These are phyloP conservation scores for Schizochytrium sp. DNA, from an alignment of 108 stramenopile genomes.

Conservation along the genomic window DNA sequence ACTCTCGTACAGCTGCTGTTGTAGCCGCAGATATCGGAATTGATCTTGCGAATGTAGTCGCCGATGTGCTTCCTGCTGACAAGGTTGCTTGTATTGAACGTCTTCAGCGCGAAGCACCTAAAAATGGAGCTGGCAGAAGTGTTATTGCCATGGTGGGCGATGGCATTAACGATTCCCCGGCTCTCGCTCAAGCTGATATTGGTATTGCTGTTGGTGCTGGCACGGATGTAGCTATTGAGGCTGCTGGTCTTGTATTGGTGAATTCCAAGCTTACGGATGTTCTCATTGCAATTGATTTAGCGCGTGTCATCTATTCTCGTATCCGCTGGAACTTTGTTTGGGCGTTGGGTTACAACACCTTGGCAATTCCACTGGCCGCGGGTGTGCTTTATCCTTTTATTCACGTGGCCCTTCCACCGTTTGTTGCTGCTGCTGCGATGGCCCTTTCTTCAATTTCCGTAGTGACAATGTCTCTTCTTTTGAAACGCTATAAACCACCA, in stretches of 20 bases:
- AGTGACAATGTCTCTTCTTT: slow-evolving; percentile 60
- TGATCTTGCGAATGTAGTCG: slow-evolving; percentile 78
- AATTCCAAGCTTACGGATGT: slow-evolving; percentile 87
- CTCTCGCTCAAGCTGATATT: slow-evolving; percentile 91
- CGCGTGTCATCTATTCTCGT: slow-evolving; percentile 85
- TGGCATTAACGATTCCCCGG: slow-evolving; percentile 96
- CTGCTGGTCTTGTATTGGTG: slow-evolving; percentile 93
- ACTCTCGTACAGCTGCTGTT: slow-evolving; percentile 85
- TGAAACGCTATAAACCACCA: slow-evolving; percentile 68
- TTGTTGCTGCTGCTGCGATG: slow-evolving; percentile 92
- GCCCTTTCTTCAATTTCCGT: slow-evolving; percentile 85
- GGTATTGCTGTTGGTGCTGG: slow-evolving; percentile 97
- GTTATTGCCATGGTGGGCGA: slow-evolving; percentile 94
- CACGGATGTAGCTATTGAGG: slow-evolving; percentile 94
- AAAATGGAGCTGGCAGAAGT: slow-evolving; percentile 68
- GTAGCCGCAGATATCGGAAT: slow-evolving; percentile 86
- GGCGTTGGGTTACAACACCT: slow-evolving; percentile 94
- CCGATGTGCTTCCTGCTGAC: slow-evolving; percentile 87
- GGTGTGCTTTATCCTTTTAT: slow-evolving; percentile 90
- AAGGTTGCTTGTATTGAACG: slow-evolving; percentile 82
- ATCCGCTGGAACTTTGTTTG: slow-evolving; percentile 90
- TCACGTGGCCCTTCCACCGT: slow-evolving; percentile 85
- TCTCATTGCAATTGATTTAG: slow-evolving; percentile 88
- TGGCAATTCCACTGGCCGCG: slow-evolving; percentile 94
- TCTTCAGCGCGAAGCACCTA: slow-evolving; percentile 70